phyloP scores from a whole-genome alignment of 1,284 basidiomycete genomes.

The Tilletiopsis washingtonensis region DNA sequence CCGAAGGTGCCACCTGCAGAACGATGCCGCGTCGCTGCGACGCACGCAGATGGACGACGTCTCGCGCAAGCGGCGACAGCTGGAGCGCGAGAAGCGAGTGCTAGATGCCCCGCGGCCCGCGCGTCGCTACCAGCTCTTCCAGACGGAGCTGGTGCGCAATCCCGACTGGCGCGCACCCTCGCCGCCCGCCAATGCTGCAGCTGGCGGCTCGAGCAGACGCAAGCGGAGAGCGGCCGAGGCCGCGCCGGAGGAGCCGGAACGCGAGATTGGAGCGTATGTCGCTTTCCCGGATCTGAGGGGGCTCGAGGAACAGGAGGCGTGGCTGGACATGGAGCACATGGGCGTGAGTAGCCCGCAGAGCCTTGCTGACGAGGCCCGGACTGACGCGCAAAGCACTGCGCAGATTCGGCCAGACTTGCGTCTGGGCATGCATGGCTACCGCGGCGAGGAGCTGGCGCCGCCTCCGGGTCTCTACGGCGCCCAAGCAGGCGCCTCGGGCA shows the following conservation, averaged over 20 bases:
- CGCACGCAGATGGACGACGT: conserved; percentile 72
- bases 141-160: conserved; percentile 41
- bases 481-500: no score
- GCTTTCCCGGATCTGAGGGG: conserved; percentile 43
- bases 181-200: conserved; percentile 8
- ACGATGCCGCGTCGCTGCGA: conserved; percentile 65
- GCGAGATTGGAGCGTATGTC: conserved; percentile 10
- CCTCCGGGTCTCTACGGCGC: no score
- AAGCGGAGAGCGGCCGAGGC: neutral
- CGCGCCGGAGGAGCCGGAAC: neutral
- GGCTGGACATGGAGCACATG: conserved; percentile 44
- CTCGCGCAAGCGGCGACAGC: conserved; percentile 65
- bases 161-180: conserved; percentile 16
- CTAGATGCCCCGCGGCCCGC: conserved; percentile 63
- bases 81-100: conserved; percentile 70
- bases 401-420: no score
- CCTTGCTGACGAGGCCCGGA: no score
- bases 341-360: no score
- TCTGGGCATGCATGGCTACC: no score
- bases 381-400: no score
- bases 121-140: conserved; percentile 42
- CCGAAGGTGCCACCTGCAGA: no score
- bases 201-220: neutral
- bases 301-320: conserved; percentile 33
- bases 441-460: no score